Percentiles rank a stretch among this genome's conserved stretches.
Evolutionary conservation across 345 rosid genomes (phyloP).

Genomic region (Psidium friedrichsthalianum): DNA sequence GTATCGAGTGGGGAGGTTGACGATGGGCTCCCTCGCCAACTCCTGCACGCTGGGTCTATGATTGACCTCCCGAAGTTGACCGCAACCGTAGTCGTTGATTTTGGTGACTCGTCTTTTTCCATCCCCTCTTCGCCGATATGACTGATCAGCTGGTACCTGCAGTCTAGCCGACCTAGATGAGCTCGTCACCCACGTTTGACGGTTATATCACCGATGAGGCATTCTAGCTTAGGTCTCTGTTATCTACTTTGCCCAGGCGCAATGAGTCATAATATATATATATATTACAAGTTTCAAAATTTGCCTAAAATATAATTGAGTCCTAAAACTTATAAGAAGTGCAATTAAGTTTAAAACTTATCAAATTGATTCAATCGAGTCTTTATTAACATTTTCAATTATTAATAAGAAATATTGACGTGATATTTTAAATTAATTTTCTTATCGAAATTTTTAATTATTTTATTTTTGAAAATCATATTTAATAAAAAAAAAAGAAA

Average conservation of each 20-base stretch:
- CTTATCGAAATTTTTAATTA: no score
- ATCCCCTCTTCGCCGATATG: background rate
- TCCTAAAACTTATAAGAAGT: no score
- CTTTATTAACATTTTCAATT: no score
- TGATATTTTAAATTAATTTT: no score
- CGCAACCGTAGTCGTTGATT: background rate
- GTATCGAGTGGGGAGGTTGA: slow-evolving; percentile 32
- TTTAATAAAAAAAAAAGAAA: no score
- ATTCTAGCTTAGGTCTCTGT: background rate
- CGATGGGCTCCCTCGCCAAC: slow-evolving; percentile 16
- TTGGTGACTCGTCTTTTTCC: background rate
- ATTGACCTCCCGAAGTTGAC: slow-evolving; percentile 36
- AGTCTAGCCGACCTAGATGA: background rate
- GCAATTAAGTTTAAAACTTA: no score
- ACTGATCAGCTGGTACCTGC: background rate
- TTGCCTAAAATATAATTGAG: no score
- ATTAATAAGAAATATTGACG: no score
- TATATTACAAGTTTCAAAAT: no score
- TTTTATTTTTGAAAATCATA: no score
- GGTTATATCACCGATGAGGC: background rate
- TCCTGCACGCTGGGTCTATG: slow-evolving; percentile 38
- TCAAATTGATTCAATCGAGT: no score
- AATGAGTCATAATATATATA: no score
- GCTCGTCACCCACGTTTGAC: background rate
- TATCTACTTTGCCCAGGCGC: background rate